phyloP scores from a whole-genome alignment of 495 filamentous ascomycete genomes.

The Monascus purpureus region DNA sequence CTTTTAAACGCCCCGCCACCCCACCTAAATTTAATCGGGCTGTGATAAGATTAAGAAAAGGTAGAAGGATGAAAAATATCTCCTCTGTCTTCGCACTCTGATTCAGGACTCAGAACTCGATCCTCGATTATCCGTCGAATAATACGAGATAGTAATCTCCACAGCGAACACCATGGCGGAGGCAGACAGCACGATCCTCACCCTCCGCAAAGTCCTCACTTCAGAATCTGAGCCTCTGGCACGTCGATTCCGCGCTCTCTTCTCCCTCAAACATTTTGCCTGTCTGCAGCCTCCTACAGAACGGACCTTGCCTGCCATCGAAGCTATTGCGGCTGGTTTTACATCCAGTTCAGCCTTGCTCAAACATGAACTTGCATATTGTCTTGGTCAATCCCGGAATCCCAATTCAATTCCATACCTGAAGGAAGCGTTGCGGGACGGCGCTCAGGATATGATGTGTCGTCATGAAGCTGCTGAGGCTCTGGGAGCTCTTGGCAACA shows the following conservation, averaged over 20 bases:
- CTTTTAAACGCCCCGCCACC: too few species aligned
- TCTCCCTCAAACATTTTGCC: slow-evolving; percentile 91
- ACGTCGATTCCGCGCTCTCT: slow-evolving; percentile 88
- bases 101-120: not conserved
- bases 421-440: slow-evolving; percentile 61
- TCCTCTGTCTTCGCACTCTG: not conserved
- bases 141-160: slow-evolving; percentile 4
- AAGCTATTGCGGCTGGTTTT: slow-evolving; percentile 86
- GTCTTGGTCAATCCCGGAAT: slow-evolving; percentile 80
- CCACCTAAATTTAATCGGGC: slow-evolving; percentile 18
- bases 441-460: slow-evolving; percentile 80
- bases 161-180: slow-evolving; percentile 10
- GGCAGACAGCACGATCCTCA: slow-evolving; percentile 27
- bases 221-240: slow-evolving; percentile 71
- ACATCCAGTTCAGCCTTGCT: slow-evolving; percentile 69
- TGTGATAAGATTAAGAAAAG: slow-evolving; percentile 20
- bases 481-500: slow-evolving; percentile 72
- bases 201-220: slow-evolving; percentile 62
- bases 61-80: slow-evolving; percentile 1
- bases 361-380: slow-evolving; percentile 96
- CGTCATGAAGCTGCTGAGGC: slow-evolving; percentile 95
- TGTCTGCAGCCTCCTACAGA: slow-evolving; percentile 46
- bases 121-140: not conserved
- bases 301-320: slow-evolving; percentile 60
- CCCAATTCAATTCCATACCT: slow-evolving; percentile 58